These are phyloP conservation scores for Populus hybrid DNA, from an alignment of 441 rosid genomes.

Conservation along the genomic window DNA sequence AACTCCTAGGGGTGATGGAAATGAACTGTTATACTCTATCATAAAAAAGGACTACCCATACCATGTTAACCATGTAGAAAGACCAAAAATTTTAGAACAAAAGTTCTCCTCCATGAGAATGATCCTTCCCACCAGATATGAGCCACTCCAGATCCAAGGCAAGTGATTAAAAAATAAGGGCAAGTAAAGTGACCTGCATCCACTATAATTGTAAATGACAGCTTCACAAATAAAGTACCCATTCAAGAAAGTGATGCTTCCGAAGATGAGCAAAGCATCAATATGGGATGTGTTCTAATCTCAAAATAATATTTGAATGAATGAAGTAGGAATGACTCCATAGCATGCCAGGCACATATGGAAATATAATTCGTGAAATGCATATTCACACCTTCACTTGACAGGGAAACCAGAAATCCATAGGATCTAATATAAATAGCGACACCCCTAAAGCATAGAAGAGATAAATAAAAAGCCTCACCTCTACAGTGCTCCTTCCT, in stretches of 20 bases:
- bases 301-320: not conserved
- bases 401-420: conserved; percentile 3
- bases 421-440: not conserved
- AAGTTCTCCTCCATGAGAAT: not conserved
- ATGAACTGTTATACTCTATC: not conserved
- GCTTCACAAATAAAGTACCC: not conserved
- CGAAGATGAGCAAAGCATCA: not conserved
- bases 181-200: not conserved
- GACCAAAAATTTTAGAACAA: not conserved
- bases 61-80: not conserved
- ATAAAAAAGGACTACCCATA: not conserved
- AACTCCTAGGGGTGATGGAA: not conserved
- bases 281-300: not conserved
- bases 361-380: not conserved
- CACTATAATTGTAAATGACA: not conserved
- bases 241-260: not conserved
- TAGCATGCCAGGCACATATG: not conserved
- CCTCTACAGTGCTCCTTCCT: conserved; percentile 83
- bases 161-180: not conserved
- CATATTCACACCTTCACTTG: not conserved
- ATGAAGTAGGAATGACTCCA: not conserved
- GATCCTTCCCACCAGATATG: not conserved
- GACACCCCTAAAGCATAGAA: not conserved
- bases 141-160: not conserved
- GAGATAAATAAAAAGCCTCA: conserved; percentile 25